Base-by-base conservation (phyloP, 2,329 filamentous ascomycete species). In the Escovopsis sp. region DNA sequence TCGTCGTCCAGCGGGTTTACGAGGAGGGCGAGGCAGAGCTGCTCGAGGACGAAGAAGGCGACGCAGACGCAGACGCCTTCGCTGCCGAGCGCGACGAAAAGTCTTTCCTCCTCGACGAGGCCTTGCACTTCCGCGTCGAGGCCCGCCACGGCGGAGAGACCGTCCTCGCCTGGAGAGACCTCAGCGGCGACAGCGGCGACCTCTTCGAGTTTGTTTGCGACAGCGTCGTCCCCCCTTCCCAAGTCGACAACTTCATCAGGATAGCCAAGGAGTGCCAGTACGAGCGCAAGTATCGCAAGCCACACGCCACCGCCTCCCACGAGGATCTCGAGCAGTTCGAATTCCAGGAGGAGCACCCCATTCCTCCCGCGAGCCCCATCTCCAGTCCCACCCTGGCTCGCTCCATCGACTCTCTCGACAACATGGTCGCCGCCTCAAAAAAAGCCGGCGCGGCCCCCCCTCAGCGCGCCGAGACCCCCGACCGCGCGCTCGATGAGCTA, bases 191-290 rank as follows among this genome's bases (percentile, higher is more conserved):
- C 68, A 73, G 77, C 30, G 89, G 87, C 42, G 91, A 98, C 62
- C 73, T 96, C n/a, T 98, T 85, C 72, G 89, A 98, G 61, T 98
- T 96, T 58, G 84, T 98, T 49, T 96, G 88, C 66, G 91, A 96
- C 63, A 61, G 70, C 34, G 79, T 80, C 11, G 75, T 83, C 36
- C 69, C 78, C 26, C 66, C 77, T 3, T 72, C 77, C 39, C 82
- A 88, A 52, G 81, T 91, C 23, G 72, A 80, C 38, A 76, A 81
- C 12, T 96, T 98, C 59, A 78, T 89, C 56, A 71, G 82, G 42
- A 80, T 86, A 42, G 85, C 91, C 7, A 75, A 85, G 45, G 81
- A 95, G 74, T 95, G 91, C 60, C 91, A 98, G 63, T 98, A 93
- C 81, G 91, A 98, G 67, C 77, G 89, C 56, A 96, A 94, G 62